Evolutionary conservation across 2,329 filamentous ascomycete genomes (phyloP).

Genomic region (Aspergillus transmontanensis): DNA sequence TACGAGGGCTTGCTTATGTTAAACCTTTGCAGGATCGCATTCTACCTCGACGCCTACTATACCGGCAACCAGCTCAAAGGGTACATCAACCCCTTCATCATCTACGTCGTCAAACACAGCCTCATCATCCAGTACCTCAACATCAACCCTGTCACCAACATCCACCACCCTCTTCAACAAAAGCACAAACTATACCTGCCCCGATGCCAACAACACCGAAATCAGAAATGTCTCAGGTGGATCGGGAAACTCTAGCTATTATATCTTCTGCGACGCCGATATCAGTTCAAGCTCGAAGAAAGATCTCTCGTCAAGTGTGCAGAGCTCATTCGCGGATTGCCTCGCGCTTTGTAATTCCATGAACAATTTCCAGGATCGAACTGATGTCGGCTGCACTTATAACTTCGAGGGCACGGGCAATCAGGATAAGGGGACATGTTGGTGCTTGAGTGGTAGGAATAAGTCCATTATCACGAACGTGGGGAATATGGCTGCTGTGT

Average conservation of each 20-base stretch:
- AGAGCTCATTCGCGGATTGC: neutral
- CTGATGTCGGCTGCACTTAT: constrained; percentile 1
- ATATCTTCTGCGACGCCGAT: constrained; percentile 6
- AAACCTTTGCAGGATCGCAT: neutral
- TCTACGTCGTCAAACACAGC: neutral
- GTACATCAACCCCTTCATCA: neutral
- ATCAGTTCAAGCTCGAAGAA: constrained; percentile 3
- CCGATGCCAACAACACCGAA: constrained; percentile 3
- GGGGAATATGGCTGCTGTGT: constrained; percentile 8
- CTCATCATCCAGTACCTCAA: neutral
- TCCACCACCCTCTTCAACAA: neutral
- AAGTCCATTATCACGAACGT: constrained; percentile 2
- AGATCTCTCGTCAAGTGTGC: neutral
- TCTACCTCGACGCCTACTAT: neutral
- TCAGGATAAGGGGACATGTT: constrained; percentile 1
- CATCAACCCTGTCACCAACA: neutral
- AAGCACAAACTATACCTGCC: neutral
- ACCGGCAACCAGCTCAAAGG: neutral
- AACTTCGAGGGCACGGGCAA: constrained; percentile 4
- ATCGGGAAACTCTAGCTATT: neutral
- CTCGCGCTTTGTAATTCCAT: constrained; percentile 2
- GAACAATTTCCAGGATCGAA: constrained; percentile 6
- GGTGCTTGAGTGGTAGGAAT: neutral
- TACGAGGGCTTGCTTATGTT: neutral
- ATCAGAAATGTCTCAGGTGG: neutral